Base-by-base conservation (phyloP, 176 grass and related monocot genomes). In the Zoysia pacifica region DNA sequence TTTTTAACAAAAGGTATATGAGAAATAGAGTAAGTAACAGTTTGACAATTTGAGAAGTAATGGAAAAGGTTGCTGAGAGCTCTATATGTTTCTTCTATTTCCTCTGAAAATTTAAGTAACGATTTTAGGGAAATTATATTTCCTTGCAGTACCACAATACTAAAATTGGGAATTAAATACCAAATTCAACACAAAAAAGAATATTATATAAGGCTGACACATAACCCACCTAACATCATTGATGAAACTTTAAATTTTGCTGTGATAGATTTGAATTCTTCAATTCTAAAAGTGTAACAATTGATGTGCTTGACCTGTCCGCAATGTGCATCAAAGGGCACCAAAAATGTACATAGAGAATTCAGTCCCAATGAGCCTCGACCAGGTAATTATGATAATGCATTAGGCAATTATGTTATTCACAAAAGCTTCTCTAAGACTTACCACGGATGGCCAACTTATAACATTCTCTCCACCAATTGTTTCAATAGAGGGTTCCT, bases 371-470 rank as follows among this genome's bases (percentile, higher is more conserved):
- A 69, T 55, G 85, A 58, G 72, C 55, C 36, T 56, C 59, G 64
- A 67, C 70, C n/a, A 43, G 4, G 44, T 62, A 67, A 73, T 73
- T 48, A 42, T 44, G 19, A 44, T 81, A 46, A 70, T 59, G 70
- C 18, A 41, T 80, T 54, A 81, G 35, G 43, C 55, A 76, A 45
- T 38, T 58, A 19, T 59, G 44, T 79, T 11, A 63, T 54, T 48
- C 50, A 69, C 4, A 65, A 41, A 38, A 86, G 39, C 38, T 16
- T 61, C 50, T 45, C 43, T n/a, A 81, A 59, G 64, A 77, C 87
- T 91, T 71, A 97, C 94, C 88, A 90, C 91, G 87, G 85, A 83
- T 11, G 94, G 94, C 91, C 94, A 97, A 63, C 91, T 93, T 81
- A 97, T 79, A 89, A 93, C 91, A 88, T 93, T 97, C 74, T 97